Evolutionary conservation across 345 rosid genomes (phyloP).

Genomic region (Populus alba): DNA sequence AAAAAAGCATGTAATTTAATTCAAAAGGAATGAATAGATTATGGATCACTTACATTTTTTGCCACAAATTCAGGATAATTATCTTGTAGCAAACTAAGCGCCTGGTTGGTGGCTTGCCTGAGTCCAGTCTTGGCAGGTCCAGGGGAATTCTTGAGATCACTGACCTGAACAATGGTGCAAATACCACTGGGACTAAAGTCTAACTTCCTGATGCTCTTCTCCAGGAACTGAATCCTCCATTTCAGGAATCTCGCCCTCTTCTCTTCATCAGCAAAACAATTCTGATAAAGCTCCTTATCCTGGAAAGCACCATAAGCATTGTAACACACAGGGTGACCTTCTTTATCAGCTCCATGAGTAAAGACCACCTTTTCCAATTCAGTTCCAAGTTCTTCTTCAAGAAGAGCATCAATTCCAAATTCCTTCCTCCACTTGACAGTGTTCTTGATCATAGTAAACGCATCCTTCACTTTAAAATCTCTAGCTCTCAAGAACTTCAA

Average conservation of each 20-base stretch:
- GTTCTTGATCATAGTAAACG: conserved; percentile 51
- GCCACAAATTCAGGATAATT: conserved; percentile 58
- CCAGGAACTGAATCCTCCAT: conserved; percentile 51
- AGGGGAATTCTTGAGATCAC: conserved; percentile 52
- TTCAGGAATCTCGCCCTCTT: conserved; percentile 43
- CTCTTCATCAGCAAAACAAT: conserved; percentile 37
- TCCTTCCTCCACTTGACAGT: conserved; percentile 47
- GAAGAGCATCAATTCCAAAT: conserved; percentile 38
- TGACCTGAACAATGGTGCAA: conserved; percentile 40
- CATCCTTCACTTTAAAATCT: conserved; percentile 52
- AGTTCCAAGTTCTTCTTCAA: conserved; percentile 47
- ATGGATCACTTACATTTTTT: conserved; percentile 32
- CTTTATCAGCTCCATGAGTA: conserved; percentile 37
- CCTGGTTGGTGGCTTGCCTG: conserved; percentile 40
- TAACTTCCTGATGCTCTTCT: conserved; percentile 46
- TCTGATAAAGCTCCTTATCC: conserved; percentile 39
- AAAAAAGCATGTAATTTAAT: neutral
- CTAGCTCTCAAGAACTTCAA: conserved; percentile 56
- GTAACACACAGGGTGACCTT: conserved; percentile 58
- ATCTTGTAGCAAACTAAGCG: conserved; percentile 43
- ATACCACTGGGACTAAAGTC: conserved; percentile 44
- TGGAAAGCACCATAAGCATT: conserved; percentile 43
- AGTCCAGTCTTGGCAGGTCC: conserved; percentile 38
- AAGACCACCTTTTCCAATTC: conserved; percentile 35
- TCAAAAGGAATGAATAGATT: neutral